A percentile compares a stretch with the other conserved stretches of the same genome.
Evolutionary conservation across 2,329 filamentous ascomycete genomes (phyloP).

Genomic region (Neofusicoccum umdonicola): DNA sequence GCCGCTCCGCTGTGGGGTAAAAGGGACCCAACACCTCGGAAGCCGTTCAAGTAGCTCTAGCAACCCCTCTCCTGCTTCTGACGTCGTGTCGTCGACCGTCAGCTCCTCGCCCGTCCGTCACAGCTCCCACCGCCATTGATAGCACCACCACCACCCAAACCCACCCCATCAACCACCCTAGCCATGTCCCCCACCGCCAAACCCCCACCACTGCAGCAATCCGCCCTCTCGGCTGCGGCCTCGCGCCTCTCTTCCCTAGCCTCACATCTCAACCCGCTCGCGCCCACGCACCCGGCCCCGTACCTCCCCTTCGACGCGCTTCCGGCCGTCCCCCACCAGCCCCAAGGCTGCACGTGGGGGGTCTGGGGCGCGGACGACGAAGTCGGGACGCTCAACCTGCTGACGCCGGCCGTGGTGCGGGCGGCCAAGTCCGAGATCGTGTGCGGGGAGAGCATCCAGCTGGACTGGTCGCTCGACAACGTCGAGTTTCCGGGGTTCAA

Average conservation of each 20-base stretch:
- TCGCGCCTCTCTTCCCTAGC: slow-evolving; percentile 21
- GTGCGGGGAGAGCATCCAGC: background rate
- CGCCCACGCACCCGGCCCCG: slow-evolving; percentile 22
- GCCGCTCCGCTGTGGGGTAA: no score
- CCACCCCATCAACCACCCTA: background rate
- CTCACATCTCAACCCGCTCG: slow-evolving; percentile 17
- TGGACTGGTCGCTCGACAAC: background rate
- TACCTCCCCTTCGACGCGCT: slow-evolving; percentile 34
- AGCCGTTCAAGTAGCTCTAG: no score
- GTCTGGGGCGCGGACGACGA: slow-evolving; percentile 28
- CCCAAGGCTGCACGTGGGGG: slow-evolving; percentile 34
- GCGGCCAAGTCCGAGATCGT: background rate
- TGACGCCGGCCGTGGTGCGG: background rate
- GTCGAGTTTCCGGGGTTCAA: slow-evolving; percentile 1
- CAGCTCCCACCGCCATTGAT: no score
- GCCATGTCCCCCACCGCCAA: slow-evolving; percentile 8
- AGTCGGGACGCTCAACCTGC: slow-evolving; percentile 2
- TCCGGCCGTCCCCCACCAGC: slow-evolving; percentile 31
- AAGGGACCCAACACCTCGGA: no score
- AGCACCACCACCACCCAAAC: background rate
- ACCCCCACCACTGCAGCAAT: background rate
- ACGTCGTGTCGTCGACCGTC: no score
- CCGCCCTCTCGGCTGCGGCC: background rate
- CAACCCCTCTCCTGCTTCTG: no score
- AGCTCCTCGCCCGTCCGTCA: no score